phyloP scores from a whole-genome alignment of 352 stramenopile genomes.

The Pythium dissotocum region DNA sequence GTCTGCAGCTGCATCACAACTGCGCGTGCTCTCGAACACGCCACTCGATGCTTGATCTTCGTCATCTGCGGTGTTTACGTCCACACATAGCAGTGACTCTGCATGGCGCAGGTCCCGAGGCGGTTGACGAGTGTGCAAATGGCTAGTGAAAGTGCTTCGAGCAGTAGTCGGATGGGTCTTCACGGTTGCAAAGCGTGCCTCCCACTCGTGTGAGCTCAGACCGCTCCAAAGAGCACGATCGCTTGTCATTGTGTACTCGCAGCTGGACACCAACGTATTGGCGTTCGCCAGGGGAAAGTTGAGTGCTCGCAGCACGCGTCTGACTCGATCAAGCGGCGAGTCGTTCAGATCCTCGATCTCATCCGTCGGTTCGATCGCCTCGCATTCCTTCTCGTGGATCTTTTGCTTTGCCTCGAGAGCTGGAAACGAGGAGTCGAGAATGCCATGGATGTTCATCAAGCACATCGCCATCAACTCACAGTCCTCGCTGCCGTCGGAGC shows the following conservation, averaged over 20 bases:
- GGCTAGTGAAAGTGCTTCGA: not conserved
- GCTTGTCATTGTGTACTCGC: constrained; percentile 18
- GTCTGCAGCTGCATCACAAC: not conserved
- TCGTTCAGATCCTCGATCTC: constrained; percentile 11
- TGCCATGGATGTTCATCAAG: constrained; percentile 65
- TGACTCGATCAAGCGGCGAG: constrained; percentile 18
- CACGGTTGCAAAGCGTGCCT: constrained; percentile 15
- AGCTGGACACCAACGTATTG: constrained; percentile 32
- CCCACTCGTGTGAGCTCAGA: constrained; percentile 47
- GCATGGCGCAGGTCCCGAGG: not conserved
- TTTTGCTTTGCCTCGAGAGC: constrained; percentile 34
- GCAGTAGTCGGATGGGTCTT: not conserved
- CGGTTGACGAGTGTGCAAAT: not conserved
- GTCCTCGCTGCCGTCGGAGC: constrained; percentile 17
- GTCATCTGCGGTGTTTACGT: constrained; percentile 3
- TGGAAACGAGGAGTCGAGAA: constrained; percentile 42
- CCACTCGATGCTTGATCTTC: constrained; percentile 7
- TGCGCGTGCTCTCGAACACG: constrained; percentile 13
- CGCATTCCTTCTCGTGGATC: constrained; percentile 11
- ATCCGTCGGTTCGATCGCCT: not conserved
- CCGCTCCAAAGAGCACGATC: constrained; percentile 45
- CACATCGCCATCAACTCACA: constrained; percentile 52
- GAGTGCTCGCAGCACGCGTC: constrained; percentile 40
- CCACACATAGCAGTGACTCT: constrained; percentile 14
- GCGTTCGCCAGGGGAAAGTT: constrained; percentile 44